Evolutionary conservation across 345 rosid species (phyloP).

Genomic region (Sonneratia alba): DNA sequence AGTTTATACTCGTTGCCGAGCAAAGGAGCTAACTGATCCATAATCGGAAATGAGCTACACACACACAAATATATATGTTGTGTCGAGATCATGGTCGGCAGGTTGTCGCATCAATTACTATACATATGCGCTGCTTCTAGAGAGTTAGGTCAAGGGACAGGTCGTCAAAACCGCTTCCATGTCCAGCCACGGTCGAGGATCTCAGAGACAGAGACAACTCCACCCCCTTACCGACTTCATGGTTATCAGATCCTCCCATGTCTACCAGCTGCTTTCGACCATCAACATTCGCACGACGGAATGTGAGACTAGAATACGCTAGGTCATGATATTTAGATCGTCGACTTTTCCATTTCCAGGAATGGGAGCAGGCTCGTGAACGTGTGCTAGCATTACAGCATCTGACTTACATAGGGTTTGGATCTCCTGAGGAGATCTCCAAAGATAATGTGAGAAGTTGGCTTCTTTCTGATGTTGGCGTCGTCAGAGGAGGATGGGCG

Average conservation of each 20-base stretch:
- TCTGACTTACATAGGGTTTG: constrained; percentile 8
- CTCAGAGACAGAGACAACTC: background rate
- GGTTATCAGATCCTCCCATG: background rate
- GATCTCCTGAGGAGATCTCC: constrained; percentile 32
- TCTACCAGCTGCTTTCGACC: background rate
- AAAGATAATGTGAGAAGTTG: constrained; percentile 36
- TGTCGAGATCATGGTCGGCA: background rate
- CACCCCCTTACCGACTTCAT: background rate
- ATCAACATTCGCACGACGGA: background rate
- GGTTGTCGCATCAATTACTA: background rate
- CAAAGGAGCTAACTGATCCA: background rate
- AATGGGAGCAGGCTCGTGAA: too few relatives aligned
- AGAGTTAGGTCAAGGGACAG: constrained; percentile 8
- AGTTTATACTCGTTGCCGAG: too few relatives aligned
- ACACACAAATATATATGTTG: background rate
- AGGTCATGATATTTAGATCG: background rate
- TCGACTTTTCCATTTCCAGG: too few relatives aligned
- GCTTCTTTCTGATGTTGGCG: constrained; percentile 12
- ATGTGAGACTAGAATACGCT: background rate
- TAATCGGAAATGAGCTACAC: background rate
- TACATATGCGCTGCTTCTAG: background rate
- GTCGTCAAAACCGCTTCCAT: background rate
- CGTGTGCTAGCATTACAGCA: background rate
- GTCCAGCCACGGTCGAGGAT: background rate
- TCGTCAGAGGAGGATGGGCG: constrained; percentile 11